Evolutionary conservation across 257 asterid species (phyloP).

Genomic region (Penstemon davidsonii): DNA sequence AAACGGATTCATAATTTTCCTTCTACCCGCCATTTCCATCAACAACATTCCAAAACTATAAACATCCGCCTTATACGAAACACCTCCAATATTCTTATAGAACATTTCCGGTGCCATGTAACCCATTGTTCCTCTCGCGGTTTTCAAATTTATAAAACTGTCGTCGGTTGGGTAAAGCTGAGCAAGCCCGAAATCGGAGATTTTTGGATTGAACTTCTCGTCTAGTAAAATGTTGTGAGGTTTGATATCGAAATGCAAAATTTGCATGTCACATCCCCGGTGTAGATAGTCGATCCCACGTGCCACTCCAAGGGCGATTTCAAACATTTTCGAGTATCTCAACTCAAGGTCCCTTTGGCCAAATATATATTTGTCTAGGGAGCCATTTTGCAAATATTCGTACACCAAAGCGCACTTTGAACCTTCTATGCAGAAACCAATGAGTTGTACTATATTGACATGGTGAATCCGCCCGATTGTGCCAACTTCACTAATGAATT

Average conservation of each 20-base stretch:
- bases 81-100: slow-evolving; percentile 41
- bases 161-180: slow-evolving; percentile 29
- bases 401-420: slow-evolving; percentile 46
- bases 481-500: slow-evolving; percentile 55
- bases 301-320: slow-evolving; percentile 44
- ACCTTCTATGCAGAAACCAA: slow-evolving; percentile 49
- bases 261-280: slow-evolving; percentile 46
- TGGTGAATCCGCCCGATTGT: slow-evolving; percentile 59
- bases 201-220: slow-evolving; percentile 39
- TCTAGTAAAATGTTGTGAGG: slow-evolving; percentile 43
- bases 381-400: slow-evolving; percentile 57
- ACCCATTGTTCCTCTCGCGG: slow-evolving; percentile 50
- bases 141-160: slow-evolving; percentile 27
- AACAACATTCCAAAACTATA: slow-evolving; percentile 49
- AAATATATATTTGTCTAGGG: slow-evolving; percentile 45
- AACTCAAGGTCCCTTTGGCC: slow-evolving; percentile 34
- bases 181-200: slow-evolving; percentile 46
- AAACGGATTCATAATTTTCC: slow-evolving; percentile 38
- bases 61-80: slow-evolving; percentile 45
- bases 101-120: slow-evolving; percentile 51
- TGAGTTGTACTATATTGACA: slow-evolving; percentile 46
- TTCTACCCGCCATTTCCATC: slow-evolving; percentile 41
- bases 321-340: slow-evolving; percentile 39
- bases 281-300: slow-evolving; percentile 47
- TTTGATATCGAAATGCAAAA: slow-evolving; percentile 46